phyloP scores from a whole-genome alignment of 148 eudicot genomes.

The Camellia lanceoleosa region DNA sequence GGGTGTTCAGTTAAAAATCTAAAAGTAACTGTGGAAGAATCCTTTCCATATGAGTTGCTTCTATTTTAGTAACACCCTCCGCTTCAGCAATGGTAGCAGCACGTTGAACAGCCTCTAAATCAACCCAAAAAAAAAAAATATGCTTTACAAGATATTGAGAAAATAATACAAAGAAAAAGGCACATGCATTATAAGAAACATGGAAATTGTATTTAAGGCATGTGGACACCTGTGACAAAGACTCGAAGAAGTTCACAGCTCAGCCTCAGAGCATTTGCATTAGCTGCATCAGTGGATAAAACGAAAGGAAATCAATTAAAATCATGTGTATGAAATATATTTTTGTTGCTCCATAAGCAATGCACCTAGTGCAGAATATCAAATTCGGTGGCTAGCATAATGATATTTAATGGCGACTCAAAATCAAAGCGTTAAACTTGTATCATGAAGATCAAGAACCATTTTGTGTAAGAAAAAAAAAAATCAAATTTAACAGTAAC shows the following conservation, averaged over 20 bases:
- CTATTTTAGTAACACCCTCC: slow-evolving; percentile 74
- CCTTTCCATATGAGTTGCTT: slow-evolving; percentile 90
- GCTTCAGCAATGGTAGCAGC: slow-evolving; percentile 83
- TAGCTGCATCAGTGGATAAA: slow-evolving; percentile 50
- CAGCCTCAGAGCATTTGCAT: slow-evolving; percentile 85
- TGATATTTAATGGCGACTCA: neutral
- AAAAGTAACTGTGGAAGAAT: slow-evolving; percentile 88
- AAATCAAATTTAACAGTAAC: neutral
- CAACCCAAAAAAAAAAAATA: slow-evolving; percentile 9
- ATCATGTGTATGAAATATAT: neutral
- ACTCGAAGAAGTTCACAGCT: slow-evolving; percentile 85
- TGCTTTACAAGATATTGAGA: neutral
- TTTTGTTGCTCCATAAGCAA: neutral
- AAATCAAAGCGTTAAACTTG: neutral
- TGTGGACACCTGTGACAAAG: slow-evolving; percentile 63
- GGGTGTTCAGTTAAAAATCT: slow-evolving; percentile 60
- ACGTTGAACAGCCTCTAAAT: slow-evolving; percentile 79
- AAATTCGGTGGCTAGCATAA: neutral
- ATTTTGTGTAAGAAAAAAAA: neutral
- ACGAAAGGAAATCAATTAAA: slow-evolving; percentile 14
- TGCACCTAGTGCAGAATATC: neutral
- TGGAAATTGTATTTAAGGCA: slow-evolving; percentile 3
- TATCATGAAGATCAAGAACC: neutral
- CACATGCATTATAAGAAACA: neutral
- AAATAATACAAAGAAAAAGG: neutral